A percentile compares a stretch with the other conserved stretches of the same genome.
Conservation (phyloP, 768 basidiomycete species). For the Strobilomyces dryophilus region DNA sequence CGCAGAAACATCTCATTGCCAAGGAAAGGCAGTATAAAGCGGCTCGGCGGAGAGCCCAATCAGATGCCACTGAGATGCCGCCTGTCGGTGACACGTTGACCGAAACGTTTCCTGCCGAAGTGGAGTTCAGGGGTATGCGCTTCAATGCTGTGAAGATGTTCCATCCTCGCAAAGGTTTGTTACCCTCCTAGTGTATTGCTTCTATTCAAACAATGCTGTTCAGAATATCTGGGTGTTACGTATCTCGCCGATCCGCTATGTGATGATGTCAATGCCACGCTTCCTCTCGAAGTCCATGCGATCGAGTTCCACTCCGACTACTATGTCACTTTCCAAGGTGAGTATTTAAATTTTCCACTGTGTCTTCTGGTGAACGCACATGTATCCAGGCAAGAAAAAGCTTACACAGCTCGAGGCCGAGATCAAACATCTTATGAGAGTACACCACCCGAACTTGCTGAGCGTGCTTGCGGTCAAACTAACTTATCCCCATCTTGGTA, state of each 20-base stretch:
- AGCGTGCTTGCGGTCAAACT: conserved; percentile 66
- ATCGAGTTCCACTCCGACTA: conserved; percentile 66
- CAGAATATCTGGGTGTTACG: conserved; percentile 60
- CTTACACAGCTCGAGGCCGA: conserved; percentile 63
- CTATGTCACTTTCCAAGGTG: conserved; percentile 64
- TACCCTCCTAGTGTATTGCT: background rate
- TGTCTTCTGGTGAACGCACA: background rate
- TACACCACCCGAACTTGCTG: conserved; percentile 65
- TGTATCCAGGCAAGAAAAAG: conserved; percentile 55
- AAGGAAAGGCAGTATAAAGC: conserved; percentile 46
- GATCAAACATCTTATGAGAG: conserved; percentile 51
- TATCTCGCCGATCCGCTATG: conserved; percentile 75
- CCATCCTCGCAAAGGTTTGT: conserved; percentile 62
- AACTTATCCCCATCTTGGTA: conserved; percentile 43
- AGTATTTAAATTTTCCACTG: background rate
- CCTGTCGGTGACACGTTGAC: conserved; percentile 45
- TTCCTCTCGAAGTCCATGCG: conserved; percentile 65
- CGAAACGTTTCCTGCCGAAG: conserved; percentile 56
- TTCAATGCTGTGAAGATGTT: conserved; percentile 70
- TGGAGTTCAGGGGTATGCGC: conserved; percentile 53
- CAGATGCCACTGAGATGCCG: conserved; percentile 67
- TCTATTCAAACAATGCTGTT: background rate
- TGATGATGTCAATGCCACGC: conserved; percentile 53
- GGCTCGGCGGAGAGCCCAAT: conserved; percentile 60
- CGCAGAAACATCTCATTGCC: conserved; percentile 47